Evolutionary conservation across 768 basidiomycete genomes (phyloP), one percentile per base, ranked within the genome.

Genomic region (Boletus rufocinnamomeus): DNA sequence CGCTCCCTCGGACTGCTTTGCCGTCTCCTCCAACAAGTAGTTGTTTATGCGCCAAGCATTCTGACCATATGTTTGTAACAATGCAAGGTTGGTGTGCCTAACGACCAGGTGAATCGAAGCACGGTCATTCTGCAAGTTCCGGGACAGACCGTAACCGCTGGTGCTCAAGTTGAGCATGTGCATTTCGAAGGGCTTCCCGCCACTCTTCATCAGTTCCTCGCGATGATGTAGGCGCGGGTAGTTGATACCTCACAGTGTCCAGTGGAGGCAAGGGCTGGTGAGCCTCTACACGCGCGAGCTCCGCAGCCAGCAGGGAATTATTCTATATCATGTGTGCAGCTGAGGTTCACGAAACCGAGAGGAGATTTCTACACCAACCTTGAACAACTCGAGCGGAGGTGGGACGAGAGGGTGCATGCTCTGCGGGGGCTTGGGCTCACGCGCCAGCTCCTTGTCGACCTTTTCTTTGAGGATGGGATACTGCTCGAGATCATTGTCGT

Each of bases 31-130:
- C 25, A 95, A 76, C 34, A 91, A 79, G 67, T 93, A 94, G 73
- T 98, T 98, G 69, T 92, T 87, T 73, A 95, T 86, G 60, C 90
- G 84, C 90, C 92, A 96, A 14, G 91, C 89, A 77, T 98, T 98
- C 19, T 88, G 76, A 4, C 91, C 96, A 67, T 96, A 95, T 35
- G 85, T 87, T 69, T 94, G 87, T 35, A 95, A 75, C 32, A 98
- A 77, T 4, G 87, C 82, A 52, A 93, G 75, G 76, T 97, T 98
- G 23, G 86, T 88, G 64, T 90, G 86, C 62, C 95, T 96, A 28
- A 9, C 63, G 58, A 54, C 41, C 27, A 55, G 38, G 54, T 64
- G 6, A 68, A 52, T 43, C 37, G 19, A 27, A 7, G 32, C 32
- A 19, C 40, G 32, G 8, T 11, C 50, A 17, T 38, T 30, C 50